Evolutionary conservation across 176 grass and related monocot genomes (phyloP).

Genomic region (Carex pumila): DNA sequence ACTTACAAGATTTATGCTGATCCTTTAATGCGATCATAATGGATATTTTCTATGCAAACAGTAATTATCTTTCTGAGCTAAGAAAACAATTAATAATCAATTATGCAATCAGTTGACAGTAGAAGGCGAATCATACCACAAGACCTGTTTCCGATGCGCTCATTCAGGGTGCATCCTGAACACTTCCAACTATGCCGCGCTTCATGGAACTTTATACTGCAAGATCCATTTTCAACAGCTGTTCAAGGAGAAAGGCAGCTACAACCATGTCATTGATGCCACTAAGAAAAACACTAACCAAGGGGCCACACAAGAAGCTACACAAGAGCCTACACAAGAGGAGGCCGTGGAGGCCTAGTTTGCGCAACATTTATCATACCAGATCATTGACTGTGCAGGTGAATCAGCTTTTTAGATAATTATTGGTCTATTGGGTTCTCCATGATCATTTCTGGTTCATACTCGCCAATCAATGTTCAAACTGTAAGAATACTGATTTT

Average conservation of each 20-base stretch:
- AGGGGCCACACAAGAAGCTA: background rate
- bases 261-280: constrained; percentile 64
- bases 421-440: background rate
- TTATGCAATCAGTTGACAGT: constrained; percentile 46
- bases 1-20: background rate
- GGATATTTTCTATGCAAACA: background rate
- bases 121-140: constrained; percentile 79
- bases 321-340: background rate
- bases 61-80: background rate
- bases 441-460: background rate
- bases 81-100: background rate
- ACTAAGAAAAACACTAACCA: constrained; percentile 44
- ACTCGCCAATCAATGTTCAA: background rate
- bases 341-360: background rate
- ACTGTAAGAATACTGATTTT: background rate
- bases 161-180: constrained; percentile 79
- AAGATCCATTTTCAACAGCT: constrained; percentile 91
- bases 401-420: background rate
- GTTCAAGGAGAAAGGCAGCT: constrained; percentile 99
- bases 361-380: background rate
- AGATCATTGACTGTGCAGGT: background rate
- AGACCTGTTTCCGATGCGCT: constrained; percentile 91
- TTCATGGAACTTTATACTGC: constrained; percentile 90
- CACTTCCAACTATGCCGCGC: constrained; percentile 80
- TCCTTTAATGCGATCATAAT: background rate